These are phyloP conservation scores for Cladochytrium tenue DNA, from an alignment of 371 early-diverging fungal genomes.

Conservation along the genomic window DNA sequence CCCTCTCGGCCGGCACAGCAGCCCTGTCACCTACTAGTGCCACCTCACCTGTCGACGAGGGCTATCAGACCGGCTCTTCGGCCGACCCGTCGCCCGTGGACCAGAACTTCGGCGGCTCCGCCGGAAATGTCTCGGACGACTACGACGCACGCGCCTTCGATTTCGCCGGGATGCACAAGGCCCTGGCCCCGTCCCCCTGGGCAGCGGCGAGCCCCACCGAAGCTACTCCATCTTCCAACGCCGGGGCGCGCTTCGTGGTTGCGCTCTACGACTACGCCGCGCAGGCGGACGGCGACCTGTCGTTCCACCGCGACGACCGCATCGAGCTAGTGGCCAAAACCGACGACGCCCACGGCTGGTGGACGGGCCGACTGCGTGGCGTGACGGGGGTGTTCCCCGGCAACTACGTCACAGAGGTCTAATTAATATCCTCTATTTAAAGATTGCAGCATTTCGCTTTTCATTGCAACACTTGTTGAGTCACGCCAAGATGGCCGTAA, in stretches of 20 bases:
- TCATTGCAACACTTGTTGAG: neutral
- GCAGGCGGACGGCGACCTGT: conserved; percentile 42
- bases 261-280: conserved; percentile 48
- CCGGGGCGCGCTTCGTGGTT: conserved; percentile 26
- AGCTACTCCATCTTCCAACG: neutral
- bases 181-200: neutral
- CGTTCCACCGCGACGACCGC: conserved; percentile 43
- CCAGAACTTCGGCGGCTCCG: neutral
- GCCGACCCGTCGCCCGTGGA: conserved; percentile 1
- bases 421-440: neutral
- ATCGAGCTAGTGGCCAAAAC: conserved; percentile 34
- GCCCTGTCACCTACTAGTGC: neutral
- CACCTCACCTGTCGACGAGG: neutral
- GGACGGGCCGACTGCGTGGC: conserved; percentile 35
- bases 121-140: conserved; percentile 12
- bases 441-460: neutral
- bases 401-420: conserved; percentile 34
- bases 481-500: no score
- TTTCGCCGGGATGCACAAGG: conserved; percentile 3
- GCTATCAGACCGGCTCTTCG: conserved; percentile 8
- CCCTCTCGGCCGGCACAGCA: neutral
- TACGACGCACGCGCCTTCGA: neutral
- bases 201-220: neutral
- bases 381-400: conserved; percentile 42
- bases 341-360: conserved; percentile 45